Base-by-base conservation (phyloP, 768 basidiomycete species). In the Collybiopsis confluens region DNA sequence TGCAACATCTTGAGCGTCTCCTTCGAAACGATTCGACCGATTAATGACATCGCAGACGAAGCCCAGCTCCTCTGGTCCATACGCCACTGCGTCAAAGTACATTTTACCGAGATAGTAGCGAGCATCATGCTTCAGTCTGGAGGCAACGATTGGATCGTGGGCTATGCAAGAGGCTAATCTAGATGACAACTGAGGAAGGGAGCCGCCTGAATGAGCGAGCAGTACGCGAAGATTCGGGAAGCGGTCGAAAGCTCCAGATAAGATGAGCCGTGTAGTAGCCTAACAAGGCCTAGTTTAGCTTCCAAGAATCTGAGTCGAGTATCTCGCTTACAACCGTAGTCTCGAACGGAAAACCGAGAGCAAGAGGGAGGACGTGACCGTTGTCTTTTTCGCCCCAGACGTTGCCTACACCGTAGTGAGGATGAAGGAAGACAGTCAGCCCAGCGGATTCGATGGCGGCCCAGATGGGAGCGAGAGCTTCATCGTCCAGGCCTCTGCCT, bases 331-430 rank as follows among this genome's bases (percentile, higher is more conserved):
- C 90, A 28, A 83, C 84, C 3, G 92, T 92, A 16, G 92, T 94
- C 71, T 94, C 92, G 61, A 94, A 87, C 2, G 92, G 92, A 68
- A 95, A 94, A 1, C 92, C 92, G 15, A 92, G 76, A 0, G 90
- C 89, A 48, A 94, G 79, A 2, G 91, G 88, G 26, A 95, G 80
- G 36, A 92, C 92, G 58, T 94, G 92, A 0, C 92, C 92, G 59
- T 94, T 93, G 38, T 84, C 79, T 56, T 74, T 81, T 52, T 83
- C 77, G 1, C 91, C 91, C 78, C 88, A 94, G 3, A 80, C 78
- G n/a, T 70, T 69, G 59, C 85, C 85, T 21, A 94, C 80, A 10
- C 90, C 89, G 64, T 93, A 93, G 65, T 94, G 92, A 7, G 90
- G 91, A 61, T 92, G 91, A 27, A 94, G 65, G 71, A 94, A 94